A percentile compares a stretch with the other conserved stretches of the same genome.
These are phyloP conservation scores for Russula foetens DNA, from an alignment of 768 basidiomycete genomes.

Conservation along the genomic window DNA sequence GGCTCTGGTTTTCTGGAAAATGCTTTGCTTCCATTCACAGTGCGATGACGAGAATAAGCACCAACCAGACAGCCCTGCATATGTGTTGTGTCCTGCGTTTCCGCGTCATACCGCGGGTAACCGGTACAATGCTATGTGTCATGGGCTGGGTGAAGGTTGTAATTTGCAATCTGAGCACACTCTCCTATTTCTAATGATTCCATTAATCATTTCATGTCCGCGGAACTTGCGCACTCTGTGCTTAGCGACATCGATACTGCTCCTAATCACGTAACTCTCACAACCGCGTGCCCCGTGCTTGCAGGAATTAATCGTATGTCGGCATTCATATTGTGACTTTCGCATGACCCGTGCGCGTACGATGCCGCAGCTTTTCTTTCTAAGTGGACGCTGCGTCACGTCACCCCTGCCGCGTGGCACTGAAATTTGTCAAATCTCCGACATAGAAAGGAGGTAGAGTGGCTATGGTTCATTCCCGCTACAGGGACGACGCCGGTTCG, in stretches of 20 bases:
- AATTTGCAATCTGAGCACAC: slow-evolving; percentile 22
- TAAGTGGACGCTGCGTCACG: background rate
- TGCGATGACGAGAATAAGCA: slow-evolving; percentile 20
- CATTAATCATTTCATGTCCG: background rate
- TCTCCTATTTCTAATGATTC: background rate
- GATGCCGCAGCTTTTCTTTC: no score
- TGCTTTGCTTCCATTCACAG: background rate
- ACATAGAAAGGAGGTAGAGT: background rate
- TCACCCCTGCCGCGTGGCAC: background rate
- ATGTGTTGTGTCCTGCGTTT: slow-evolving; percentile 10
- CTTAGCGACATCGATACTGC: background rate
- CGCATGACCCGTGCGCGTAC: background rate
- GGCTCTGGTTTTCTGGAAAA: background rate
- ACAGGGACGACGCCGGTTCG: background rate
- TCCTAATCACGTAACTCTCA: background rate
- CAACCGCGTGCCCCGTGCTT: background rate
- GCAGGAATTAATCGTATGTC: background rate
- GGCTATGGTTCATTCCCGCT: background rate
- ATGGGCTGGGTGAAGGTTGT: slow-evolving; percentile 19
- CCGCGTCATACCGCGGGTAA: background rate
- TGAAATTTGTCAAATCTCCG: no score
- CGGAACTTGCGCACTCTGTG: background rate
- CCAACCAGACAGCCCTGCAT: slow-evolving; percentile 13
- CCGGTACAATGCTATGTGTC: background rate
- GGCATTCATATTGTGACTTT: background rate